These are phyloP conservation scores for Craterostigma plantagineum DNA, from an alignment of 257 asterid genomes.

Conservation along the genomic window DNA sequence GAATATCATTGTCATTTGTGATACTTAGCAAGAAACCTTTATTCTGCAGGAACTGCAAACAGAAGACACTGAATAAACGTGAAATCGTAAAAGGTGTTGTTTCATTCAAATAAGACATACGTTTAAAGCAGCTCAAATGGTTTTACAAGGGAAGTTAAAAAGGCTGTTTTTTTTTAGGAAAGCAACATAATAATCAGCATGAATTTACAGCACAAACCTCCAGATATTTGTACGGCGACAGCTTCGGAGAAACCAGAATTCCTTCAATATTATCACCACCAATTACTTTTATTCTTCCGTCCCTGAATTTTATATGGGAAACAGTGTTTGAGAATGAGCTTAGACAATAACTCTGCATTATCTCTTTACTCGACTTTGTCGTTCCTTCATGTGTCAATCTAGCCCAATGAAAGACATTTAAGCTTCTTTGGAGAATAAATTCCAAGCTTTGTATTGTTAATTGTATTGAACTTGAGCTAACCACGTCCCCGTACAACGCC, in stretches of 20 bases:
- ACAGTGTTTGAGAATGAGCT: constrained; percentile 6
- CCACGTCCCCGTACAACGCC: no score
- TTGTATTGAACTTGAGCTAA: no score
- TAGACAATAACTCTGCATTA: neutral
- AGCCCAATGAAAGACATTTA: no score
- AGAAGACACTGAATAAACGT: constrained; percentile 12
- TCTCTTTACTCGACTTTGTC: no score
- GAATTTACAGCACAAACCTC: constrained; percentile 32
- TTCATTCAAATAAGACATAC: no score
- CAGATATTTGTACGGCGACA: constrained; percentile 58
- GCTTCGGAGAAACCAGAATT: constrained; percentile 52
- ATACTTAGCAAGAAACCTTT: constrained; percentile 68
- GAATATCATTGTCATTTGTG: constrained; percentile 58
- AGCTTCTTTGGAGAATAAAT: no score
- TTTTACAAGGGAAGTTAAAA: no score
- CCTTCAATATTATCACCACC: constrained; percentile 91
- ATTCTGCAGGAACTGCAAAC: constrained; percentile 72
- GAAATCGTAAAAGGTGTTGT: neutral
- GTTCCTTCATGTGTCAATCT: no score
- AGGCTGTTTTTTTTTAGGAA: no score
- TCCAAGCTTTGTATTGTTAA: no score
- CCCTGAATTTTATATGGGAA: constrained; percentile 31
- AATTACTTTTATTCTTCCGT: constrained; percentile 78
- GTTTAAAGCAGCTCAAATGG: no score
- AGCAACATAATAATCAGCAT: neutral